These are phyloP conservation scores for Debaryomyces coudertii DNA, from an alignment of 1,139 yeast genomes.

Conservation along the genomic window DNA sequence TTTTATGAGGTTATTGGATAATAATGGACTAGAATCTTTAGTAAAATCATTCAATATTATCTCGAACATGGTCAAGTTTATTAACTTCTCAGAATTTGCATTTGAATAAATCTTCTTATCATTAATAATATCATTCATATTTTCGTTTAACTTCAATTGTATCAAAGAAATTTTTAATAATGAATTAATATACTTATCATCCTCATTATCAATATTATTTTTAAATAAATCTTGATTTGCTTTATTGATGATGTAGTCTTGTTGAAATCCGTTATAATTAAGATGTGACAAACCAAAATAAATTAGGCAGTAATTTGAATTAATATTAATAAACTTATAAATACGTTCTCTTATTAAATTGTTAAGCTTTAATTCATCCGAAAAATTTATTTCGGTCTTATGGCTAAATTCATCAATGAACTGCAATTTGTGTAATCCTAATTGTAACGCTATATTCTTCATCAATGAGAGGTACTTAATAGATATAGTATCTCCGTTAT, in stretches of 20 bases:
- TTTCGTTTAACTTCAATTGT: slow-evolving; percentile 47
- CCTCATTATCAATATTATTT: slow-evolving; percentile 15
- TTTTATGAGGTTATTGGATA: slow-evolving; percentile 30
- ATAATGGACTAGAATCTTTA: slow-evolving; percentile 20
- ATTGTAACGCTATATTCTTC: slow-evolving; percentile 45
- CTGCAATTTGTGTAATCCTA: slow-evolving; percentile 48
- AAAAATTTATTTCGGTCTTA: slow-evolving; percentile 41
- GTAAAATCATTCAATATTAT: slow-evolving; percentile 40
- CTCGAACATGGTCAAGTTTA: slow-evolving; percentile 49
- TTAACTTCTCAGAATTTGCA: slow-evolving; percentile 32
- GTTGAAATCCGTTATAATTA: slow-evolving; percentile 44
- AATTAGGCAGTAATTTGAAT: slow-evolving; percentile 50
- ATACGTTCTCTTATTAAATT: slow-evolving; percentile 46
- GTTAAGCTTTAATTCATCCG: slow-evolving; percentile 37
- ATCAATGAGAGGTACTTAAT: slow-evolving; percentile 45
- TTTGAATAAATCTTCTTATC: slow-evolving; percentile 23
- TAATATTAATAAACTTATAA: slow-evolving; percentile 47
- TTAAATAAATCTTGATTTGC: slow-evolving; percentile 31
- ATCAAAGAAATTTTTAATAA: slow-evolving; percentile 44
- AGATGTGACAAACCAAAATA: slow-evolving; percentile 44
- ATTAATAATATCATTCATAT: slow-evolving; percentile 34
- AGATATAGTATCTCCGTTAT: slow-evolving; percentile 39
- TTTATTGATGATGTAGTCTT: slow-evolving; percentile 46
- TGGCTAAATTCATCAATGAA: slow-evolving; percentile 50
- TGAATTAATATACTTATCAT: slow-evolving; percentile 44